Base-by-base conservation (phyloP, 1,284 basidiomycete species). In the Ganoderma leucocontextum region DNA sequence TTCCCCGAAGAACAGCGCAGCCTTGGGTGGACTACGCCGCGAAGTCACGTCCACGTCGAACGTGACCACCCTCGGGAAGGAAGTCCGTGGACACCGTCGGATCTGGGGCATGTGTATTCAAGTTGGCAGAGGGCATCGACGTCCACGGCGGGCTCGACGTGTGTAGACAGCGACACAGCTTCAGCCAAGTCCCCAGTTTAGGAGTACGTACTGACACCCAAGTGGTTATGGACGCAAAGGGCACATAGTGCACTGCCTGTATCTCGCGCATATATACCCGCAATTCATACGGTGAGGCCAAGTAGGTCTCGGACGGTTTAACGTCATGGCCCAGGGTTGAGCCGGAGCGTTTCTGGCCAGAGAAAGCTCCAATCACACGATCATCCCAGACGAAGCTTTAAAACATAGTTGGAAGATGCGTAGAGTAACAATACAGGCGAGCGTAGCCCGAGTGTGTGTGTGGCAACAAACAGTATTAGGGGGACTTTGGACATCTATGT, bases 381-480 rank as follows among this genome's bases (percentile, higher is more conserved):
- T 13, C 9, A 49, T 49, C 22, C 47, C 0, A 22, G 12, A 22
- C 19, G 47, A 49, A 25, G 22, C 47, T 49, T 49, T 25, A 25
- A 41, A 39, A n/a, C 36, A 60, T 60, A 10, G 5, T 13, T 41
- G 38, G 29, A 39, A 60, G 58, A 60, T 60, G 58, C 1, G 65
- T 63, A 65, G 29, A 61, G 53, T 71, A 71, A 59, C 65, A 64
- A 69, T 71, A 71, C 70, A 71, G 39, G 61, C 62, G 60, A 62
- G 60, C 41, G 55, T 39, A 19, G 60, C 52, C 60, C 33, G 49
- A 44, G 47, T 25, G n/a, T 49, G 47, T 29, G 29, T 49, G 63
- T 58, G 41, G 41, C 65, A 39, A 64, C 60, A 49, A 62, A 47
- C 41, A 66, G 67, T 69, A 66, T 49, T 49, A 49, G 47, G n/a